Evolutionary conservation across 2,329 filamentous ascomycete genomes (phyloP), one percentile per base, ranked within the genome.

Genomic region (Claviceps spartinae): DNA sequence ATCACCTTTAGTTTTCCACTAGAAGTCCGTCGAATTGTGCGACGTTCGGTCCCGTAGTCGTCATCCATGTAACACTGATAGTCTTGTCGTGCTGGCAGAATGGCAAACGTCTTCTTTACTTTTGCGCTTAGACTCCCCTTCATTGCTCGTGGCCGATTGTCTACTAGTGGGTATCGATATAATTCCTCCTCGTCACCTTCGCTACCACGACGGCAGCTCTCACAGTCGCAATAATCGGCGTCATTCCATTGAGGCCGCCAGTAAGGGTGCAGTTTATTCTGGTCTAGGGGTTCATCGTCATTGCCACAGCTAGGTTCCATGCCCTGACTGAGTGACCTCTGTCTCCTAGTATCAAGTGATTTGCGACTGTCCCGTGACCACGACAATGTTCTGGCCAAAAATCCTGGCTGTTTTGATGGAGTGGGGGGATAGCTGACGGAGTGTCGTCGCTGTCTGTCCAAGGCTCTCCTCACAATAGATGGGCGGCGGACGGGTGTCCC

Each of bases 1-100:
- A 83, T 75, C 0, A 83, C 79, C 13, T 78, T 71, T 49, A 83
- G 63, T 55, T 76, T 82, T 1, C 80, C 80, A 57, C 78, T 82
- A 4, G 75, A 69, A 6, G 77, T 80, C 48, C 79, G 73, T 46
- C 72, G 72, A 54, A 83, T 80, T 2, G 75, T 82, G 26, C 79
- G 72, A 4, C 79, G 74, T 42, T 82, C 75, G 0, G 71, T 67
- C 3, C 65, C 65, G 34, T 67, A 61, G 26, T 60, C 62, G 14
- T 70, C 65, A 50, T 65, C 61, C 7, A 58, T 57, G 20, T 60
- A 54, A 47, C 62, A 61, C 13, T 55, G 57, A 51, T 69, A 66
- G 24, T 73, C 67, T 46, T 72, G 65, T 2, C 69, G 67, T n/a
- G 71, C 57, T 0, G 81, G 79, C 47, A 83, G 60, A 30, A 83